Percentiles rank a stretch among this genome's conserved stretches.
Evolutionary conservation across 768 basidiomycete genomes (phyloP).

Genomic region (Mycena albidolilacea): DNA sequence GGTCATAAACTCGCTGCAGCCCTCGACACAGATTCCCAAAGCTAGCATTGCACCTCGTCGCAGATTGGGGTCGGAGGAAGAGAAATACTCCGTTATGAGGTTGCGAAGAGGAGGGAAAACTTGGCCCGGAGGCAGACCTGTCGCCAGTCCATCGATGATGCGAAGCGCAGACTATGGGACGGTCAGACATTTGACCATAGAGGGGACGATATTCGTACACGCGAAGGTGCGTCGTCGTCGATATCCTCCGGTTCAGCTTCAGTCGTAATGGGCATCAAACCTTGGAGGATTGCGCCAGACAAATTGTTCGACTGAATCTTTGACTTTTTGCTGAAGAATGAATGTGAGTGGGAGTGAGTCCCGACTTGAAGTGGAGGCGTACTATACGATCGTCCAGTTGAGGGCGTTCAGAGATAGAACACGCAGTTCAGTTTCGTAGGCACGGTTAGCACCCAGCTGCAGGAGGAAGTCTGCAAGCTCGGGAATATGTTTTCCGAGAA

Average conservation of each 20-base stretch:
- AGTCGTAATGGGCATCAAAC: constrained; percentile 93
- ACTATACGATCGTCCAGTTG: constrained; percentile 98
- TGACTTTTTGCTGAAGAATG: constrained; percentile 86
- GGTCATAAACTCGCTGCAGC: constrained; percentile 98
- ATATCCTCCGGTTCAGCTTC: constrained; percentile 94
- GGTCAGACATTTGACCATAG: constrained; percentile 14
- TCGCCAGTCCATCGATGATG: constrained; percentile 93
- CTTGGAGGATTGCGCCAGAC: constrained; percentile 88
- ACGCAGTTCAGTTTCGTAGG: constrained; percentile 84
- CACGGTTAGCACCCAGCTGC: constrained; percentile 82
- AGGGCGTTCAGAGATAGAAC: constrained; percentile 93
- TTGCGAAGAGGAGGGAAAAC: constrained; percentile 93
- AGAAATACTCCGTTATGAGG: constrained; percentile 89
- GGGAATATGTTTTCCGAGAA: constrained; percentile 90
- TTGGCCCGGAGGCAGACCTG: constrained; percentile 92
- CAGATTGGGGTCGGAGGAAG: constrained; percentile 80
- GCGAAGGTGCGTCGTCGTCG: constrained; percentile 94
- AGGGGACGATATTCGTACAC: constrained; percentile 66
- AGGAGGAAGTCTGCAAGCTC: constrained; percentile 93
- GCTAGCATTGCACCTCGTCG: constrained; percentile 96
- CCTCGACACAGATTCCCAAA: constrained; percentile 95
- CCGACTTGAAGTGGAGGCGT: constrained; percentile 46
- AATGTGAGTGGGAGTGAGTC: constrained; percentile 7
- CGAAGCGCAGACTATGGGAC: constrained; percentile 88
- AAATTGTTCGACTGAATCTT: constrained; percentile 91